Evolutionary conservation across 257 asterid species (phyloP), one percentile per base, ranked within the genome.

Genomic region (Scutellaria galericulata): DNA sequence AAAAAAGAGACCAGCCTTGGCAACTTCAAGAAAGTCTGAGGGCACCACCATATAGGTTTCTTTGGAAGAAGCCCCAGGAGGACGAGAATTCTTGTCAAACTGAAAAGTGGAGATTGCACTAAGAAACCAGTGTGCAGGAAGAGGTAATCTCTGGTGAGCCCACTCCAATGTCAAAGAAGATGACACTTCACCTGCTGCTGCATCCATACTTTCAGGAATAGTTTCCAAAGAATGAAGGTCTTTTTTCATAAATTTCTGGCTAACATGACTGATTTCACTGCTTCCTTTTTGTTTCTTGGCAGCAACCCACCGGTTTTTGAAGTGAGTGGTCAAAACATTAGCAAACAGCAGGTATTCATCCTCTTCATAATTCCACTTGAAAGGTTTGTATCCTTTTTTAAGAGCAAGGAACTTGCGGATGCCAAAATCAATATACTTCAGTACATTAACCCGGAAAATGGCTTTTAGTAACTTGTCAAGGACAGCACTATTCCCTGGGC

Each of bases 61-160:
- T 47, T 46, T 24, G 61, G 22, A 11, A 66, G 80, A 76, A 44
- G 64, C 58, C 47, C 47, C 44, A n/a, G 83, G 76, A 35, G 64
- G 69, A 64, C 61, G 42, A 59, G 71, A 39, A 37, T 56, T 84
- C 70, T 72, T 85, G 72, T 74, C 83, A 44, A 20, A 62, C 50
- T 76, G 80, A 72, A 86, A 57, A 18, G 81, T 72, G 46, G 94
- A 81, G 72, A 94, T 84, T 62, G 99, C 86, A 85, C 99, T 94
- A 41, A 95, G 95, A 84, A 88, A 90, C 98, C 99, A 95, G 73
- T 86, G 88, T 22, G 66, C 68, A 42, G 99, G 99, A 81, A 95
- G 95, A 79, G 95, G 98, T 84, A 92, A 74, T 76, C 92, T 84
- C 84, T 95, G 99, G 80, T 72, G 74, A 46, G 97, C 96, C 98